phyloP scores from a whole-genome alignment of 2,329 filamentous ascomycete species.

The Myriosclerotinia curreyana region DNA sequence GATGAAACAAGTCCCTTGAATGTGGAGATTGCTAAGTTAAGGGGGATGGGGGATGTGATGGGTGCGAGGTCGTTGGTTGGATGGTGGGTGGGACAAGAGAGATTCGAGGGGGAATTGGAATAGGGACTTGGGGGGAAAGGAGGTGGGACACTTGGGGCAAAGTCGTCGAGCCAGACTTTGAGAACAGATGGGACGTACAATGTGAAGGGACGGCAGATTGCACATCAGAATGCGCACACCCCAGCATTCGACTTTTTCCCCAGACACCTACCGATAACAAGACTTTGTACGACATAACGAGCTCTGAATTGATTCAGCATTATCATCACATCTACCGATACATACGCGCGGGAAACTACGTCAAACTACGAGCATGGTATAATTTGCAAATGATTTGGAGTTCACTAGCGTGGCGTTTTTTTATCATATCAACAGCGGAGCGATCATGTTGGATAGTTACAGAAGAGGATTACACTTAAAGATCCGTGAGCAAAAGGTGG shows the following conservation, averaged over 20 bases:
- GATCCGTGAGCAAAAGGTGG: neutral
- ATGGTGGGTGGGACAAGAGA: slow-evolving; percentile 59
- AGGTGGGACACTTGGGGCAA: neutral
- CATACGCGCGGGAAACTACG: neutral
- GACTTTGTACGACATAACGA: neutral
- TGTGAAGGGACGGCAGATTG: neutral
- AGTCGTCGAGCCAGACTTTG: neutral
- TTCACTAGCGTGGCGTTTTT: neutral
- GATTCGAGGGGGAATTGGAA: slow-evolving; percentile 22
- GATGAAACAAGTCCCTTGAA: slow-evolving; percentile 70
- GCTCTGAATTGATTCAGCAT: neutral
- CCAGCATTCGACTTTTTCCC: neutral
- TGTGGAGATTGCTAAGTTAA: slow-evolving; percentile 70
- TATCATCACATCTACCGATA: neutral
- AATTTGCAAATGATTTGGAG: neutral
- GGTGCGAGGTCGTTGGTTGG: slow-evolving; percentile 68
- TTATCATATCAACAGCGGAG: neutral
- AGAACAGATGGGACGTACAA: neutral
- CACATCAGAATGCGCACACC: neutral
- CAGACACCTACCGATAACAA: neutral
- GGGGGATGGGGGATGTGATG: slow-evolving; percentile 62
- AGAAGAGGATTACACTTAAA: neutral
- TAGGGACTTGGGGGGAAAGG: neutral
- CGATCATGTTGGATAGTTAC: neutral
- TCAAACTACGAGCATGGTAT: neutral